These are phyloP conservation scores for Trichophyton schoenleinii DNA, from an alignment of 2,329 filamentous ascomycete species.

Conservation along the genomic window DNA sequence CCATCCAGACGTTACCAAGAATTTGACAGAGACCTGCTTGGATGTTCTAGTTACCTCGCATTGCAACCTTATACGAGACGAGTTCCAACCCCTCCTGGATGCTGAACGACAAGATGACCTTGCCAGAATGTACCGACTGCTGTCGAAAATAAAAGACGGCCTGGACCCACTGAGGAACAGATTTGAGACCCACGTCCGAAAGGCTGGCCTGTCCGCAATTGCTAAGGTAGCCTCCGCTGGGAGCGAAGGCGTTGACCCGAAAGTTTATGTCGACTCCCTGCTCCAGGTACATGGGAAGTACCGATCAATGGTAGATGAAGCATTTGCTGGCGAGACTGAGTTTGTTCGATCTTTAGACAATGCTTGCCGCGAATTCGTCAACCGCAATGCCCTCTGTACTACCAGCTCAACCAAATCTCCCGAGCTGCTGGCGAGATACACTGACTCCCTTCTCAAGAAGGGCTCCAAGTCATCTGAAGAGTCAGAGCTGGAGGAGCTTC, in stretches of 20 bases:
- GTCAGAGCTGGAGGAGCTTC: slow-evolving; percentile 75
- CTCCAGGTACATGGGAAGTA: slow-evolving; percentile 93
- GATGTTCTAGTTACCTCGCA: slow-evolving; percentile 82
- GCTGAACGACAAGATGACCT: slow-evolving; percentile 93
- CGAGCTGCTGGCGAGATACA: slow-evolving; percentile 88
- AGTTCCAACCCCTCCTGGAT: slow-evolving; percentile 88
- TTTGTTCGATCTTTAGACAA: slow-evolving; percentile 95
- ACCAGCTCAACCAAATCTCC: slow-evolving; percentile 87
- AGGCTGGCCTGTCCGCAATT: slow-evolving; percentile 75
- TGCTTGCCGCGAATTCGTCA: slow-evolving; percentile 94
- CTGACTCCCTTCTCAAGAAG: slow-evolving; percentile 84
- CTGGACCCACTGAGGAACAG: slow-evolving; percentile 73
- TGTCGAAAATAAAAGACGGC: slow-evolving; percentile 80
- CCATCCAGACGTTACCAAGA: slow-evolving; percentile 74
- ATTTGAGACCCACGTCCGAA: slow-evolving; percentile 87
- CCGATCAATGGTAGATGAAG: slow-evolving; percentile 75
- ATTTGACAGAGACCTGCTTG: slow-evolving; percentile 78
- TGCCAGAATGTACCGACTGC: slow-evolving; percentile 86
- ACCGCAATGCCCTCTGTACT: slow-evolving; percentile 92
- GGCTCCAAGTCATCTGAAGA: slow-evolving; percentile 78
- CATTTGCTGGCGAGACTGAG: slow-evolving; percentile 90
- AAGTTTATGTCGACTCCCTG: slow-evolving; percentile 89
- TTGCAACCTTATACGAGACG: slow-evolving; percentile 71
- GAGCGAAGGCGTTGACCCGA: slow-evolving; percentile 74
- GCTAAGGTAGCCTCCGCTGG: slow-evolving; percentile 81